Base-by-base conservation (phyloP, 352 stramenopile species). In the Phytopythium vexans region DNA sequence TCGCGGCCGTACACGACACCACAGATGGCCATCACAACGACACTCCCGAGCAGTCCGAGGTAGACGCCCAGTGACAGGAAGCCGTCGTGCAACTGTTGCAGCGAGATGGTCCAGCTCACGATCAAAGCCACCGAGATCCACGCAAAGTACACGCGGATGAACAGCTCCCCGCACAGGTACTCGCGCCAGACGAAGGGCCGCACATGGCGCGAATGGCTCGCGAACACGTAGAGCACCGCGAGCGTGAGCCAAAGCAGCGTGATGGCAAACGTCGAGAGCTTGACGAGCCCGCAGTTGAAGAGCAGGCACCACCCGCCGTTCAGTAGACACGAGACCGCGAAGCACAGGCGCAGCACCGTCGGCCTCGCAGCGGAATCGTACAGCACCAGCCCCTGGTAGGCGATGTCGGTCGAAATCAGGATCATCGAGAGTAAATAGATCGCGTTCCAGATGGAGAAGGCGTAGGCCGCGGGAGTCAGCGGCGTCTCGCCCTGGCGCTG, bases 351-450 rank as follows among this genome's bases (percentile, higher is more conserved):
- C 60, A 87, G 58, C 36, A 65, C 40, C 42, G 72, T 62, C 10
- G 74, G 68, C 42, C 80, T 75, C 8, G 66, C 62, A 3, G 73
- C 68, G 50, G 59, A 60, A 46, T 67, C 57, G 68, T 74, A 86
- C 54, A 91, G 60, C 50, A 66, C 73, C 6, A 82, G 54, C 31
- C 56, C 59, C 12, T 73, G 67, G 47, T 72, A 78, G 31, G 77
- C 68, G 32, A 80, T 67, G 61, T 91, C 77, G 31, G 64, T 74
- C 58, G 65, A 62, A 7, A 85, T 60, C 53, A 85, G 70, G 44
- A 82, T 68, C 39, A 74, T 75, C 52, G 66, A 72, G 48, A 84
- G 60, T 58, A 86, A 52, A 58, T 89, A 86, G 66, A 91, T 87
- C 52, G 65, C 38, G 53, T 71, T 74, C 76, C 78, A 89, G 56